These are phyloP conservation scores for Aspergillus pseudoterreus DNA, from an alignment of 2,329 filamentous ascomycete species.

Conservation along the genomic window DNA sequence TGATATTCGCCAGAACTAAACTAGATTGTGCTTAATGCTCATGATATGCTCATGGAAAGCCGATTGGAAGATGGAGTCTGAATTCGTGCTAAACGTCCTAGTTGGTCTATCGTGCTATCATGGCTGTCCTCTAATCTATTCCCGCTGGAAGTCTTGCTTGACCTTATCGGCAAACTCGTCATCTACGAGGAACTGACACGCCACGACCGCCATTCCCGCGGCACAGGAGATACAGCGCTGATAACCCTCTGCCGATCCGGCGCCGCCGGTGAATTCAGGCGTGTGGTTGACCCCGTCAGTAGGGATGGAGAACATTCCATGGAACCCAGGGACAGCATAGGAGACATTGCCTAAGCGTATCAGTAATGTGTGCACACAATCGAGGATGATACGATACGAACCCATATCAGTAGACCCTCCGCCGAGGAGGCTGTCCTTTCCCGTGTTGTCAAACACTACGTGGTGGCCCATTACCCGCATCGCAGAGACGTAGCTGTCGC, in stretches of 20 bases:
- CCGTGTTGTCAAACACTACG: slow-evolving; percentile 17
- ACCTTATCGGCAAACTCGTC: slow-evolving; percentile 25
- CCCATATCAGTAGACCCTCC: slow-evolving; percentile 29
- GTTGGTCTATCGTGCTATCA: not conserved
- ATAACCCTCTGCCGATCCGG: slow-evolving; percentile 49
- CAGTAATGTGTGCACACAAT: not conserved
- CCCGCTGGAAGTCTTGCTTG: slow-evolving; percentile 19
- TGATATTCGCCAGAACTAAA: not conserved
- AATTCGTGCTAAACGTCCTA: not conserved
- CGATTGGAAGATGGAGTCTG: not conserved
- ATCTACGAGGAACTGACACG: slow-evolving; percentile 26
- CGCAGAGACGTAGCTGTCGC: slow-evolving; percentile 25
- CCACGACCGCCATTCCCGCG: slow-evolving; percentile 29
- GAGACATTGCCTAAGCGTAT: slow-evolving; percentile 38
- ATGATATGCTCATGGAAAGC: not conserved
- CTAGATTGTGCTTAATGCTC: not conserved
- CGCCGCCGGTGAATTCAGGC: slow-evolving; percentile 50
- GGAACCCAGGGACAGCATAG: slow-evolving; percentile 39
- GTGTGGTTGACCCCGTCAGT: slow-evolving; percentile 51
- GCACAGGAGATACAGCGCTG: slow-evolving; percentile 35
- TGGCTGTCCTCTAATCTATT: not conserved
- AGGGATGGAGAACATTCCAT: slow-evolving; percentile 43
- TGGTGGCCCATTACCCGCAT: slow-evolving; percentile 28
- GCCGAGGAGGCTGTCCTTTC: slow-evolving; percentile 15
- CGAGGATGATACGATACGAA: slow-evolving; percentile 7